A percentile compares a stretch with the other conserved stretches of the same genome.
Evolutionary conservation across 495 filamentous ascomycete genomes (phyloP).

Genomic region (Daldinia caldariorum): DNA sequence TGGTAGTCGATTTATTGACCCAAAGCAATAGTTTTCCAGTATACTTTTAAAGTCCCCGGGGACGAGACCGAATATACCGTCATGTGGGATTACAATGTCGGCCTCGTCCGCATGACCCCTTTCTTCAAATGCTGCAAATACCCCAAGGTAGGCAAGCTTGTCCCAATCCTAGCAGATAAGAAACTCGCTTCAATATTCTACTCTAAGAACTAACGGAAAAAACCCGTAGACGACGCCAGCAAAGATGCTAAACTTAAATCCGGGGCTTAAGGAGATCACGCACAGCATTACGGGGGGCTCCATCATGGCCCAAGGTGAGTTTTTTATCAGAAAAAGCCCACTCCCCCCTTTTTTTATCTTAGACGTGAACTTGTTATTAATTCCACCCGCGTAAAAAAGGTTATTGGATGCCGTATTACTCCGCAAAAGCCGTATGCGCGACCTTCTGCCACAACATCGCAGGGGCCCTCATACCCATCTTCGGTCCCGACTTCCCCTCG

Average conservation of each 20-base stretch:
- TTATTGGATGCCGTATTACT: slow-evolving; percentile 95
- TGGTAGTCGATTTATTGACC: slow-evolving; percentile 26
- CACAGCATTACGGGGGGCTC: slow-evolving; percentile 95
- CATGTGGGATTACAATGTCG: slow-evolving; percentile 97
- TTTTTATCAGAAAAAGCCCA: background rate
- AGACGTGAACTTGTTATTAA: slow-evolving; percentile 8
- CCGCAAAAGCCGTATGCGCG: slow-evolving; percentile 81
- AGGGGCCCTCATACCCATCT: slow-evolving; percentile 84
- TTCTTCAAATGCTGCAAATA: slow-evolving; percentile 92
- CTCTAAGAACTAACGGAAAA: slow-evolving; percentile 24
- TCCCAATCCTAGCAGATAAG: background rate
- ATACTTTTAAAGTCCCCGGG: slow-evolving; percentile 79
- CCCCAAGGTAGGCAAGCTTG: slow-evolving; percentile 72
- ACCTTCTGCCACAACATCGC: slow-evolving; percentile 91
- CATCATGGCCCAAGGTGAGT: slow-evolving; percentile 85
- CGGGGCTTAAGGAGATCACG: slow-evolving; percentile 83
- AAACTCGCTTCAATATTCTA: background rate
- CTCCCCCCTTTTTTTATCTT: background rate
- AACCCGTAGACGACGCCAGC: slow-evolving; percentile 80
- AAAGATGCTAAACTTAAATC: slow-evolving; percentile 80
- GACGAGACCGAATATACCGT: slow-evolving; percentile 75
- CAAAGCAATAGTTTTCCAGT: slow-evolving; percentile 78
- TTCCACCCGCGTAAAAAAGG: slow-evolving; percentile 59
- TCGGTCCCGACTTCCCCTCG: slow-evolving; percentile 80
- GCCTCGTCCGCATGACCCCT: slow-evolving; percentile 92